These are phyloP conservation scores for Penicillium sp. DNA, from an alignment of 2,329 filamentous ascomycete species.

Conservation along the genomic window DNA sequence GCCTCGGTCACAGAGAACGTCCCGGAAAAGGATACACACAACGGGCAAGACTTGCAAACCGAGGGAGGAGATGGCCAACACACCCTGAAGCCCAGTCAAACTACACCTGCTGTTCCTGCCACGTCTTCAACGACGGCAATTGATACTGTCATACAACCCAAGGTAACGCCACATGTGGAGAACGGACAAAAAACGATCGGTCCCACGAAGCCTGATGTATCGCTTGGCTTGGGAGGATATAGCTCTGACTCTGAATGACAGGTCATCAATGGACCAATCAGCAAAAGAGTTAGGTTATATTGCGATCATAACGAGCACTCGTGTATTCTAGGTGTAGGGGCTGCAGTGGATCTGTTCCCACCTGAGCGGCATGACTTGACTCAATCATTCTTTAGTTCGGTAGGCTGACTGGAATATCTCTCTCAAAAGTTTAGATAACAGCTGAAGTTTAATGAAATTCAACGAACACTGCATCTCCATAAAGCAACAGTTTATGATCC, in stretches of 20 bases:
- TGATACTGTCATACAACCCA: not conserved
- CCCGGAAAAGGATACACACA: conserved; percentile 1
- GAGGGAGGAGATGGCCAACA: conserved; percentile 3
- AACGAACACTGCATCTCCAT: too few species aligned
- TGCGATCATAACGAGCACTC: not conserved
- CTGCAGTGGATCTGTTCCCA: not conserved
- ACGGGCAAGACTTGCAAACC: conserved; percentile 11
- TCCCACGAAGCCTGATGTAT: not conserved
- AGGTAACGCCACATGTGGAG: not conserved
- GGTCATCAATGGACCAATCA: not conserved
- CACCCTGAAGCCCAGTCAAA: not conserved
- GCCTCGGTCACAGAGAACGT: conserved; percentile 30
- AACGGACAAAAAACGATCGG: not conserved
- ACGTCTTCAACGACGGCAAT: not conserved
- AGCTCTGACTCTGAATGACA: conserved; percentile 6
- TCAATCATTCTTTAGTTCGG: too few species aligned
- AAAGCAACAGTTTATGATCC: too few species aligned
- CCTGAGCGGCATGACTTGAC: too few species aligned
- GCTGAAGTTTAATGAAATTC: too few species aligned
- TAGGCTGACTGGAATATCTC: too few species aligned
- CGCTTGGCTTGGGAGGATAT: conserved; percentile 6
- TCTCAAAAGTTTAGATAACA: too few species aligned
- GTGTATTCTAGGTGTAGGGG: not conserved
- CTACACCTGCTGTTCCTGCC: not conserved
- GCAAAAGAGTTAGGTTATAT: not conserved